Evolutionary conservation across 768 basidiomycete species (phyloP).

Genomic region (Boletus rubroflammeus): DNA sequence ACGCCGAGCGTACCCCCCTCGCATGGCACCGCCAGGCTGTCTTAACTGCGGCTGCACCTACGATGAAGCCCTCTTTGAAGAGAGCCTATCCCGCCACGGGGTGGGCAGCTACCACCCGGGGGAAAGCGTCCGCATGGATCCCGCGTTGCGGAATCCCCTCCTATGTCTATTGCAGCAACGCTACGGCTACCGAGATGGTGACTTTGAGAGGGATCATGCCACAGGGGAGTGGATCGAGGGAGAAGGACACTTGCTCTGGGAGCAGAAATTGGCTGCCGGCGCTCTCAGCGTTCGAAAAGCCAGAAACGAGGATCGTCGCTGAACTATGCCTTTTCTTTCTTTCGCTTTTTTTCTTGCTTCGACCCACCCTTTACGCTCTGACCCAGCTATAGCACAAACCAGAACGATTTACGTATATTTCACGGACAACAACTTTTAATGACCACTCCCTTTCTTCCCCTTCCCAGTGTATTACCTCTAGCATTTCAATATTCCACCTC

Average conservation of each 20-base stretch:
- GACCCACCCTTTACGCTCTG: conserved; percentile 9
- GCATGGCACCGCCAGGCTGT: conserved; percentile 72
- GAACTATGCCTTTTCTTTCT: conserved; percentile 1
- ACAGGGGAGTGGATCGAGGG: conserved; percentile 67
- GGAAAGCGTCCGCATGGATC: conserved; percentile 86
- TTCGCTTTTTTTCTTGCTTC: neutral
- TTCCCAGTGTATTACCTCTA: conserved; percentile 18
- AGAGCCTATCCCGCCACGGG: conserved; percentile 71
- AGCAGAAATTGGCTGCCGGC: conserved; percentile 47
- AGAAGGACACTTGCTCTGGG: conserved; percentile 64
- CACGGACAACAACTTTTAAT: conserved; percentile 23
- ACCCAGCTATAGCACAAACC: conserved; percentile 8
- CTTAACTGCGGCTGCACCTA: conserved; percentile 86
- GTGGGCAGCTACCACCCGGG: conserved; percentile 84
- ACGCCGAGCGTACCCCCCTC: conserved; percentile 70
- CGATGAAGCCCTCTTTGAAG: conserved; percentile 85
- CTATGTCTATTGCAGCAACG: conserved; percentile 66
- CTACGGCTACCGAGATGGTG: conserved; percentile 79
- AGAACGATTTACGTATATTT: conserved; percentile 25
- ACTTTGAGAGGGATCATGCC: conserved; percentile 69
- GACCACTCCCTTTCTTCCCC: conserved; percentile 2
- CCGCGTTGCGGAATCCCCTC: conserved; percentile 77
- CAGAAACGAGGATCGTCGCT: conserved; percentile 39
- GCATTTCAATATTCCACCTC: conserved; percentile 19
- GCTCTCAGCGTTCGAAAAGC: conserved; percentile 35